Evolutionary conservation across 2,329 filamentous ascomycete species (phyloP), one percentile per base, ranked within the genome.

Genomic region (Dactylonectria macrodidyma): DNA sequence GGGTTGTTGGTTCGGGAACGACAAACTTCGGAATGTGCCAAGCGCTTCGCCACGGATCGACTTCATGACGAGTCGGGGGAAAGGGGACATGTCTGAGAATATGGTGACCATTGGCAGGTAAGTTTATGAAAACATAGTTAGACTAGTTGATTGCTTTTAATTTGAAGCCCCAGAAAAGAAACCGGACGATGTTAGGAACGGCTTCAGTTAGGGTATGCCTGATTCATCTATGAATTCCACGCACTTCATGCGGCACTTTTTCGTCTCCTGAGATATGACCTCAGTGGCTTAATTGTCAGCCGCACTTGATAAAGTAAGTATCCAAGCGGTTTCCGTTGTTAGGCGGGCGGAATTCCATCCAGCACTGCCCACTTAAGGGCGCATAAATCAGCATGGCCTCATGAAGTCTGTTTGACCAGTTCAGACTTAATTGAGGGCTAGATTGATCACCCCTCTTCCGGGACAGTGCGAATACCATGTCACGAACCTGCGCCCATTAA

Each of bases 1-100:
- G 59, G 61, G 47, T 51, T 59, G 34, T 56, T 46, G 62, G 52
- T 62, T 64, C 65, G 36, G 55, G 52, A 51, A 44, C 51, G 30
- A 46, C 46, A 34, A 57, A 41, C 51, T 59, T 59, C 63, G 71
- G 73, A 73, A 75, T 75, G 73, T 69, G 66, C 58, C 62, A 73
- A 72, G 69, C 54, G 22, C 50, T 62, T 55, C 52, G 26, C 64
- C 54, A 62, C 30, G 56, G 47, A 51, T 34, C 10, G 47, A 47
- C 41, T 36, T n/a, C 59, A 54, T n/a, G 30, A 19, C 50, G 57
- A 63, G 55, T 47, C 24, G 38, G 7, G 7, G 38, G n/a, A 19
- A 63, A 55, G 44, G 61, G 63, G 44, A 38, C 52, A 52, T 62
- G 59, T 60, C 50, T 36, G 22, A 26, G 54, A 44, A 34, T 30